phyloP scores from a whole-genome alignment of 345 rosid genomes.

The Eucalyptus virginea region DNA sequence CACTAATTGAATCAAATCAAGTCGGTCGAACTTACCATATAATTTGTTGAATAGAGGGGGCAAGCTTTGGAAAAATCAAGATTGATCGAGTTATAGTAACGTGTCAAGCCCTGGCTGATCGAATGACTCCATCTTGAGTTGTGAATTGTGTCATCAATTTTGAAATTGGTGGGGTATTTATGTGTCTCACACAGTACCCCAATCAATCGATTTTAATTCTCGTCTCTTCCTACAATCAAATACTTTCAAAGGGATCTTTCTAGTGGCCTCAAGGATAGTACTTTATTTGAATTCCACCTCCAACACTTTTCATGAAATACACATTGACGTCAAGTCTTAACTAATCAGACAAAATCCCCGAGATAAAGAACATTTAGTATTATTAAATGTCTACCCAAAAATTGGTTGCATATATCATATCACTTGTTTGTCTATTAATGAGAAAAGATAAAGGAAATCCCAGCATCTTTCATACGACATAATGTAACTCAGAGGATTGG shows the following conservation, averaged over 20 bases:
- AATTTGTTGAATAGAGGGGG: background rate
- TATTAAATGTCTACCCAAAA: background rate
- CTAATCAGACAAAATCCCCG: accelerated
- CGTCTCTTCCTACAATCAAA: background rate
- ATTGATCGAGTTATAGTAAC: background rate
- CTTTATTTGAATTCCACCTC: background rate
- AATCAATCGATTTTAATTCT: background rate
- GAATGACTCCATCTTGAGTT: background rate
- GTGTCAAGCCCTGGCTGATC: background rate
- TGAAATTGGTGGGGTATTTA: background rate
- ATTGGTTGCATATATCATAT: background rate
- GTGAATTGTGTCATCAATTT: background rate
- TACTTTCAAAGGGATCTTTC: background rate
- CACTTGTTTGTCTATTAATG: background rate
- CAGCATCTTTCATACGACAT: background rate
- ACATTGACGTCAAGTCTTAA: background rate
- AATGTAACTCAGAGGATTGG: background rate
- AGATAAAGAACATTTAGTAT: background rate
- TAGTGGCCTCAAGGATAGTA: too few species aligned
- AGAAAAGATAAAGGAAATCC: background rate
- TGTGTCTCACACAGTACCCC: background rate
- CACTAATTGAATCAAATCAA: background rate
- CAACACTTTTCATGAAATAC: background rate
- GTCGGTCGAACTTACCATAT: background rate
- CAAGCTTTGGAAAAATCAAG: background rate